Percentiles rank a stretch among this genome's conserved stretches.
Conservation (phyloP, 768 basidiomycete species). For the Chlorophyllum brunneum region DNA sequence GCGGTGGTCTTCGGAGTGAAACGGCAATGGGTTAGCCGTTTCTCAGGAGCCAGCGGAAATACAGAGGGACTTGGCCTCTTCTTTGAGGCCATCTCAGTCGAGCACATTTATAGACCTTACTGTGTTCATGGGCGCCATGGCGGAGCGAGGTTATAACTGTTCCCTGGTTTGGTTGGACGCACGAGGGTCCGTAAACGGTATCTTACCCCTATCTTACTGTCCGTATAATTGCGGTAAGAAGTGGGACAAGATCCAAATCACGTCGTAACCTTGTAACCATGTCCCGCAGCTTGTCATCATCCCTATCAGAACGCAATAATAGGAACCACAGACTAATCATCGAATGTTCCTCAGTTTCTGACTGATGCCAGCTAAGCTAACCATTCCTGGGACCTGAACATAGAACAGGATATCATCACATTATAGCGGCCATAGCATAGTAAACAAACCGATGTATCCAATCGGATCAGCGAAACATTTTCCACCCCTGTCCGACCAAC, state of each 20-base stretch:
- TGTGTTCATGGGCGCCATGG: neutral
- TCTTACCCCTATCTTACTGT: neutral
- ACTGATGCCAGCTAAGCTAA: neutral
- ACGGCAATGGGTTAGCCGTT: no score
- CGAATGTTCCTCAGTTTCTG: neutral
- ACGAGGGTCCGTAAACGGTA: neutral
- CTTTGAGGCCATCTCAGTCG: neutral
- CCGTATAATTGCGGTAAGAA: neutral
- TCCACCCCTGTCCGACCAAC: neutral
- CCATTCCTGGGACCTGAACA: neutral
- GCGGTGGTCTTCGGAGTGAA: no score
- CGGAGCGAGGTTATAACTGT: neutral
- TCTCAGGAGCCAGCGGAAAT: no score
- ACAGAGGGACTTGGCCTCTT: no score
- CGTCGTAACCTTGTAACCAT: slow-evolving; percentile 1
- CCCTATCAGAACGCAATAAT: neutral
- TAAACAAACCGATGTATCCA: slow-evolving; percentile 2
- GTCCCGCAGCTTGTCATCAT: neutral
- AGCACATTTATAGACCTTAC: neutral
- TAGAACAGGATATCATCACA: slow-evolving; percentile 1
- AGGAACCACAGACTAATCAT: neutral
- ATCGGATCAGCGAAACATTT: neutral
- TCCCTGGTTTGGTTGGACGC: no score
- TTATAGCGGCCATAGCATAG: neutral
- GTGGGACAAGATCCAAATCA: slow-evolving; percentile 5